phyloP scores from a whole-genome alignment of 2,329 filamentous ascomycete species.

The Pestalotiopsis sp. region DNA sequence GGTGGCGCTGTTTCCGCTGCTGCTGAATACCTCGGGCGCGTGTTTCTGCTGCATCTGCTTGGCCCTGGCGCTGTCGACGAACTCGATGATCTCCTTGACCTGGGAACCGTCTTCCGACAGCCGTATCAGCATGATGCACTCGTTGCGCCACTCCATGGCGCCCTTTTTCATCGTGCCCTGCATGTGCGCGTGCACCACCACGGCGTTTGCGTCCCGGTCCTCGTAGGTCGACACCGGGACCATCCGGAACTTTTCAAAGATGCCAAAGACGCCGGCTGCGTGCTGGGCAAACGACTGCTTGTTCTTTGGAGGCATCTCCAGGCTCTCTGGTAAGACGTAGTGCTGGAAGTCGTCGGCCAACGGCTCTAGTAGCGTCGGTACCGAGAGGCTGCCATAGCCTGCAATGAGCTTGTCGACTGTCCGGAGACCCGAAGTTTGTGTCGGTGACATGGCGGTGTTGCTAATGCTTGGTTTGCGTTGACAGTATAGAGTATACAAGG shows the following conservation, averaged over 20 bases:
- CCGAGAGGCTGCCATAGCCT: conserved; percentile 42
- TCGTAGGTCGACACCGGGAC: conserved; percentile 36
- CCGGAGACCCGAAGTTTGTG: conserved; percentile 15
- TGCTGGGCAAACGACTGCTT: conserved; percentile 40
- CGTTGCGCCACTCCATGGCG: conserved; percentile 31
- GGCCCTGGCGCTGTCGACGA: conserved; percentile 45
- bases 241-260: conserved; percentile 45
- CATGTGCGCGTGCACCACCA: conserved; percentile 42
- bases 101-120: conserved; percentile 29
- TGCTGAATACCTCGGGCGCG: conserved; percentile 30
- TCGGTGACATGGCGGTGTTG: neutral
- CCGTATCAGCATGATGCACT: conserved; percentile 36
- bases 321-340: conserved; percentile 40
- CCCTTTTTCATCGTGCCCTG: conserved; percentile 28
- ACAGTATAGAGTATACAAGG: neutral
- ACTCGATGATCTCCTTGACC: conserved; percentile 36
- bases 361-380: conserved; percentile 36
- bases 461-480: neutral
- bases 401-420: conserved; percentile 32
- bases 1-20: neutral
- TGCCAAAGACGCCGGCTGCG: conserved; percentile 41
- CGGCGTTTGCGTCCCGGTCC: conserved; percentile 33
- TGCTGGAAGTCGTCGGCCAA: conserved; percentile 42
- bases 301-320: conserved; percentile 39
- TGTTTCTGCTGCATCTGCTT: conserved; percentile 35